Conservation (phyloP, 2,329 filamentous ascomycete species). For the Aureobasidium sp. region DNA sequence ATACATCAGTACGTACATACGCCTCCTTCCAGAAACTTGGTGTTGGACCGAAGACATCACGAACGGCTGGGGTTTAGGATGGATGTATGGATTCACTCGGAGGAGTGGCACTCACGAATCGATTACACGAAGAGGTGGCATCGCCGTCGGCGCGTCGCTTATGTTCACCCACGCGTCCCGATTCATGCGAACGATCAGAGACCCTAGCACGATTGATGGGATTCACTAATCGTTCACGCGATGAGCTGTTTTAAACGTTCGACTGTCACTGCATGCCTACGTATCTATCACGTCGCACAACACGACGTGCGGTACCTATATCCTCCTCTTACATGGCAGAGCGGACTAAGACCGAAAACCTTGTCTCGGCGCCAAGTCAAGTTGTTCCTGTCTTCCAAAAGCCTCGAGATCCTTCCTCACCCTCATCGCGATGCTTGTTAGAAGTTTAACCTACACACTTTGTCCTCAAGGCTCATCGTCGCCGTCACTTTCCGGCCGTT, state of each 20-base stretch:
- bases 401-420: neutral
- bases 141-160: neutral
- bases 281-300: neutral
- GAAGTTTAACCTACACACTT: neutral
- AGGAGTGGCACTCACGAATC: neutral
- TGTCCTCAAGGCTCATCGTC: too few species aligned
- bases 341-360: neutral
- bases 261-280: neutral
- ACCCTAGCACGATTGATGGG: neutral
- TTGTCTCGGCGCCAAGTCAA: neutral
- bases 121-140: neutral
- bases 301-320: neutral
- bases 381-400: neutral
- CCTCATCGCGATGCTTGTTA: neutral
- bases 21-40: neutral
- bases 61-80: neutral
- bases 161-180: neutral
- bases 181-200: neutral
- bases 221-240: neutral
- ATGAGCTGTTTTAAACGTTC: neutral
- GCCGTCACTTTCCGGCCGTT: too few species aligned
- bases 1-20: neutral
- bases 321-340: neutral
- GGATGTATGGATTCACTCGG: neutral
- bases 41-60: neutral